Conservation (phyloP, 768 basidiomycete species). For the Psilocybe azurescens region DNA sequence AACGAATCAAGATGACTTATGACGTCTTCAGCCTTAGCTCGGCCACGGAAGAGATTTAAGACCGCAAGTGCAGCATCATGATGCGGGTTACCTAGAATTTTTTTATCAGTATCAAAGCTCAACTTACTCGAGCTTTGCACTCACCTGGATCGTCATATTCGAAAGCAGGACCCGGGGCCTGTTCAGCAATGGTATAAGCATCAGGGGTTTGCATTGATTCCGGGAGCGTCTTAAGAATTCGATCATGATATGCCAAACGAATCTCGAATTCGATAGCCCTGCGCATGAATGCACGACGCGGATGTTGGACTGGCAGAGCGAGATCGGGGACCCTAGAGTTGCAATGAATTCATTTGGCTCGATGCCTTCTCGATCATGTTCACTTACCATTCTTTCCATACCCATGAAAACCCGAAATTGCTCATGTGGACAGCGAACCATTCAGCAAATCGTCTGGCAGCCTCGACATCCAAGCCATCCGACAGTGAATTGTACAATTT, state of each 20-base stretch:
- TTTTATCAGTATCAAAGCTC: neutral
- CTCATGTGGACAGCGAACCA: slow-evolving; percentile 98
- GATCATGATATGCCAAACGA: slow-evolving; percentile 90
- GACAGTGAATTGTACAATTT: slow-evolving; percentile 81
- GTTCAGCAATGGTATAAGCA: slow-evolving; percentile 63
- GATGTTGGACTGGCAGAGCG: slow-evolving; percentile 73
- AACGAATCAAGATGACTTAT: slow-evolving; percentile 74
- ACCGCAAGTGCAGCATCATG: slow-evolving; percentile 82
- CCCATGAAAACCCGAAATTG: slow-evolving; percentile 98
- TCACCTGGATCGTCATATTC: slow-evolving; percentile 83
- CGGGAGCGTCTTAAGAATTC: slow-evolving; percentile 88
- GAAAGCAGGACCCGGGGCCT: slow-evolving; percentile 80
- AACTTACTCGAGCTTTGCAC: slow-evolving; percentile 23
- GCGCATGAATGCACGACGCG: slow-evolving; percentile 87
- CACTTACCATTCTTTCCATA: slow-evolving; percentile 97
- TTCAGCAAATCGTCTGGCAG: slow-evolving; percentile 82
- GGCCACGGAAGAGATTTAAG: slow-evolving; percentile 80
- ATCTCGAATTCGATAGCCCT: slow-evolving; percentile 89
- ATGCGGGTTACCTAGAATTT: slow-evolving; percentile 69
- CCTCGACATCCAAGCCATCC: slow-evolving; percentile 87
- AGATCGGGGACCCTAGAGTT: slow-evolving; percentile 83
- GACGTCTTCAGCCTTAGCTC: slow-evolving; percentile 82
- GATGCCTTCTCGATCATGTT: neutral
- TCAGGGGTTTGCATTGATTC: slow-evolving; percentile 75
- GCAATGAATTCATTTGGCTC: neutral